Conservation (phyloP, 768 basidiomycete genomes). For the Psilocybe tampanensis region DNA sequence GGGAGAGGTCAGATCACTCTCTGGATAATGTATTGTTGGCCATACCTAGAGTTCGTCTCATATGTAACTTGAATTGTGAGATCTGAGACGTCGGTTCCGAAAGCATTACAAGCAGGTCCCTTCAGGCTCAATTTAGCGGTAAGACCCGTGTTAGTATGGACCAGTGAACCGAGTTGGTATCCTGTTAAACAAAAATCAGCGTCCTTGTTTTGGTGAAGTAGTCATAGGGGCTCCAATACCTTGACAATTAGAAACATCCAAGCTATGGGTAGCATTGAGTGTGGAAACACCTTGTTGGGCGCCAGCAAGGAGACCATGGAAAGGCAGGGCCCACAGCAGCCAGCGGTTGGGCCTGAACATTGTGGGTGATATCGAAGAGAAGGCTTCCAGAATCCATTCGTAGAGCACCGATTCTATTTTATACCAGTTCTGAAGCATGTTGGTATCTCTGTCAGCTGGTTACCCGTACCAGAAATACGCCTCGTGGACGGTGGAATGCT, state of each 20-base stretch:
- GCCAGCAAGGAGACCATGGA: background rate
- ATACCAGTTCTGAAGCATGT: conserved; percentile 5
- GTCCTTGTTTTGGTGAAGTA: conserved; percentile 4
- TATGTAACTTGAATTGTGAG: conserved; percentile 71
- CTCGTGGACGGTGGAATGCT: conserved; percentile 14
- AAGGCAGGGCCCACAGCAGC: conserved; percentile 5
- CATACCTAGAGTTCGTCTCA: conserved; percentile 54
- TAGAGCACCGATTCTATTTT: background rate
- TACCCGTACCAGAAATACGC: conserved; percentile 1
- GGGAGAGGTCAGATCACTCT: background rate
- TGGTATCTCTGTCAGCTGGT: conserved; percentile 14
- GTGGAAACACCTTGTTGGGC: background rate
- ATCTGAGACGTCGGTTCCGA: conserved; percentile 57
- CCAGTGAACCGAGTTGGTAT: conserved; percentile 50
- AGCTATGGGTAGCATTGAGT: conserved; percentile 1
- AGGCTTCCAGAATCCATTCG: conserved; percentile 1
- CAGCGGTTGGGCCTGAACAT: conserved; percentile 10
- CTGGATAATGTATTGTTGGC: no score
- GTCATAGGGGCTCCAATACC: conserved; percentile 11
- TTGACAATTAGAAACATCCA: conserved; percentile 21
- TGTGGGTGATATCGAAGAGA: conserved; percentile 4
- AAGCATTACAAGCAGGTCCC: conserved; percentile 63
- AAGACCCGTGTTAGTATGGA: conserved; percentile 48
- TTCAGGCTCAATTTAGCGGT: conserved; percentile 56
- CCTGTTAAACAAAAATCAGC: conserved; percentile 37